phyloP scores from a whole-genome alignment of 2,329 filamentous ascomycete species.

The Endoconidiophora laricicola region DNA sequence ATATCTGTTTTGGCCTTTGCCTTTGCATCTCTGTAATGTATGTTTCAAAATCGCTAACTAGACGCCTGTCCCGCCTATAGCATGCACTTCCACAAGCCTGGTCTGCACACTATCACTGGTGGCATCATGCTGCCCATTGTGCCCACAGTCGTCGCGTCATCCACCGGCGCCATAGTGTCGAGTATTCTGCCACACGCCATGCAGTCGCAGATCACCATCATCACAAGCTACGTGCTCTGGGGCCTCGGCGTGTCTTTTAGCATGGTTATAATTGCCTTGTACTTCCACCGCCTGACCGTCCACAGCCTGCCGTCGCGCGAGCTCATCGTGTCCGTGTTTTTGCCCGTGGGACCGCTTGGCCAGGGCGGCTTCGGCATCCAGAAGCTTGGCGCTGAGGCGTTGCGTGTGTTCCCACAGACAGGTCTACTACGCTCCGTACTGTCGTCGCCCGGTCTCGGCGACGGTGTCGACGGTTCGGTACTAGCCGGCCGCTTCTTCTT shows the following conservation, averaged over 20 bases:
- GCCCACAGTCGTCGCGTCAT: slow-evolving; percentile 47
- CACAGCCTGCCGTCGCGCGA: slow-evolving; percentile 50
- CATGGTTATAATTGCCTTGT: slow-evolving; percentile 46
- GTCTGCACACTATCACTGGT: slow-evolving; percentile 43
- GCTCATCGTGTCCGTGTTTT: slow-evolving; percentile 49
- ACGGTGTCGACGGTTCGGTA: slow-evolving; percentile 37
- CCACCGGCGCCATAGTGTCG: slow-evolving; percentile 47
- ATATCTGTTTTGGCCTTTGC: background rate
- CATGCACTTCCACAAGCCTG: slow-evolving; percentile 28
- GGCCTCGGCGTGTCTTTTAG: slow-evolving; percentile 43
- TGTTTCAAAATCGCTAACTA: background rate
- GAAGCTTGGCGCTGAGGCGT: slow-evolving; percentile 32
- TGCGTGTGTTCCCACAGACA: slow-evolving; percentile 24
- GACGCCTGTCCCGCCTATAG: background rate
- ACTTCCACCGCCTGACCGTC: slow-evolving; percentile 51
- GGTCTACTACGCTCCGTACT: slow-evolving; percentile 19
- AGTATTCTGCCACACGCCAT: slow-evolving; percentile 36
- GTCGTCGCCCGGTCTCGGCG: slow-evolving; percentile 12
- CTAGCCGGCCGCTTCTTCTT: slow-evolving; percentile 32
- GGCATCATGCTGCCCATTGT: slow-evolving; percentile 50
- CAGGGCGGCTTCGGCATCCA: slow-evolving; percentile 47
- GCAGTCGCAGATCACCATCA: slow-evolving; percentile 42
- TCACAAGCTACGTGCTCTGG: slow-evolving; percentile 53
- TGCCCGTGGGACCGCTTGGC: slow-evolving; percentile 50
- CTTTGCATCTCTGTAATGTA: background rate